Percentiles rank a stretch among this genome's conserved stretches.
phyloP scores from a whole-genome alignment of 2,329 filamentous ascomycete species.

The Colletotrichum falcatum region DNA sequence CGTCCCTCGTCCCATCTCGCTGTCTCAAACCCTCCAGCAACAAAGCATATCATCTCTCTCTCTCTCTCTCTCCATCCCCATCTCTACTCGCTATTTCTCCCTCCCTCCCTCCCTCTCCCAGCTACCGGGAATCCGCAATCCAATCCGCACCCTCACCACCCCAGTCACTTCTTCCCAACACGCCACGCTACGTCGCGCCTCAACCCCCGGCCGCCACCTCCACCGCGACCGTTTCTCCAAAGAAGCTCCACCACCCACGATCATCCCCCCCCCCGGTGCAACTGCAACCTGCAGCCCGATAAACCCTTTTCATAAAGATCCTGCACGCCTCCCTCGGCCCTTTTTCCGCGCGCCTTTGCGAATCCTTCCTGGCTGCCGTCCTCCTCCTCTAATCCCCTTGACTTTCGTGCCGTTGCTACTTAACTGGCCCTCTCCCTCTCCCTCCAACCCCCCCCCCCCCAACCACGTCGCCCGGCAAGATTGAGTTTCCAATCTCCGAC shows the following conservation, averaged over 20 bases:
- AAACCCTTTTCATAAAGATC: slow-evolving; percentile 36
- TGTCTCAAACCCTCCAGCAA: neutral
- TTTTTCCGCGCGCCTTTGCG: neutral
- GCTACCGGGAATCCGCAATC: neutral
- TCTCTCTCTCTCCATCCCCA: neutral
- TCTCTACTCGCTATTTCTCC: neutral
- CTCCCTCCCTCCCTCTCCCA: neutral
- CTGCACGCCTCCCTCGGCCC: slow-evolving; percentile 6
- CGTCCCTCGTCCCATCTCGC: neutral
- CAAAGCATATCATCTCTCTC: neutral
- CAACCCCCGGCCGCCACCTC: slow-evolving; percentile 19
- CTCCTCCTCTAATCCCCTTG: neutral
- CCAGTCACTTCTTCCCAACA: slow-evolving; percentile 7
- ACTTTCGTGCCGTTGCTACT: slow-evolving; percentile 2
- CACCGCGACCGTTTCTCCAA: slow-evolving; percentile 16
- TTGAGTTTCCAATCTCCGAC: slow-evolving; percentile 34
- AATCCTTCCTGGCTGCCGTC: neutral
- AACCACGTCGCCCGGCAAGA: slow-evolving; percentile 19
- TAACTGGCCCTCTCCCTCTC: neutral
- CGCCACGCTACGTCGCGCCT: slow-evolving; percentile 19
- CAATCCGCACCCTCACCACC: too few relatives aligned
- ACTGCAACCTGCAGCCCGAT: slow-evolving; percentile 39
- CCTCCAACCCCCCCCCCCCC: neutral
- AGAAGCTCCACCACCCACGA: too few relatives aligned
- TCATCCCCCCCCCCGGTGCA: slow-evolving; percentile 32